Evolutionary conservation across 139 green algal species (phyloP).

Genomic region (Chlamydomonas eustigma): DNA sequence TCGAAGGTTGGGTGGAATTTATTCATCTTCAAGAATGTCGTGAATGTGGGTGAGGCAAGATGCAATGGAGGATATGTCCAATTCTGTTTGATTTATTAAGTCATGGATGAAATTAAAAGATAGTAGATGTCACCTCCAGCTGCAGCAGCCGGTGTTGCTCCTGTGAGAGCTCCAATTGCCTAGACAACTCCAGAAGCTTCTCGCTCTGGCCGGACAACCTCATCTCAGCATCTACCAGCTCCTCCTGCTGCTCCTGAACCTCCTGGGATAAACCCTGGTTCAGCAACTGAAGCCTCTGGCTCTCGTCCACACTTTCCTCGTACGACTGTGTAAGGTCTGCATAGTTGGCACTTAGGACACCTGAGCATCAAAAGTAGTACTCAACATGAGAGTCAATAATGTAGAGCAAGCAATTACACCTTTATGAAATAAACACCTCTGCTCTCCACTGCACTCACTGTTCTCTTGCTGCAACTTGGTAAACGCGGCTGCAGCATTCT

Average conservation of each 20-base stretch:
- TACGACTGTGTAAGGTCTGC: neutral
- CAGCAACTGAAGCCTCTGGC: slow-evolving; percentile 1
- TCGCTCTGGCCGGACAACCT: neutral
- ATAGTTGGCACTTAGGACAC: neutral
- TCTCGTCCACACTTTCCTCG: neutral
- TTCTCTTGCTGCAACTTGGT: neutral
- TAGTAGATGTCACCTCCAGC: too few relatives aligned
- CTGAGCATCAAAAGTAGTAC: too few relatives aligned
- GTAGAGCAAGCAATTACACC: too few relatives aligned
- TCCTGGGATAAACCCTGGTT: neutral
- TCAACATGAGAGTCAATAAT: too few relatives aligned
- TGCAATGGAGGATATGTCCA: too few relatives aligned
- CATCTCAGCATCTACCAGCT: slow-evolving; percentile 1
- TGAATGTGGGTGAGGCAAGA: too few relatives aligned
- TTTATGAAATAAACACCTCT: too few relatives aligned
- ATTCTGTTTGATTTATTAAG: too few relatives aligned
- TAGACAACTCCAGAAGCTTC: neutral
- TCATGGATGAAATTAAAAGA: too few relatives aligned
- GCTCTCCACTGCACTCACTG: neutral
- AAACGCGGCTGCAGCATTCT: neutral
- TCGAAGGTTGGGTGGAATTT: too few relatives aligned
- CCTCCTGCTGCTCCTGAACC: neutral
- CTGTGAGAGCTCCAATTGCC: neutral
- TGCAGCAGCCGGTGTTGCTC: too few relatives aligned
- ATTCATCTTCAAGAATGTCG: too few relatives aligned